Evolutionary conservation across 1,284 basidiomycete species (phyloP), one percentile per base, ranked within the genome.

Genomic region (Baeospora myosura): DNA sequence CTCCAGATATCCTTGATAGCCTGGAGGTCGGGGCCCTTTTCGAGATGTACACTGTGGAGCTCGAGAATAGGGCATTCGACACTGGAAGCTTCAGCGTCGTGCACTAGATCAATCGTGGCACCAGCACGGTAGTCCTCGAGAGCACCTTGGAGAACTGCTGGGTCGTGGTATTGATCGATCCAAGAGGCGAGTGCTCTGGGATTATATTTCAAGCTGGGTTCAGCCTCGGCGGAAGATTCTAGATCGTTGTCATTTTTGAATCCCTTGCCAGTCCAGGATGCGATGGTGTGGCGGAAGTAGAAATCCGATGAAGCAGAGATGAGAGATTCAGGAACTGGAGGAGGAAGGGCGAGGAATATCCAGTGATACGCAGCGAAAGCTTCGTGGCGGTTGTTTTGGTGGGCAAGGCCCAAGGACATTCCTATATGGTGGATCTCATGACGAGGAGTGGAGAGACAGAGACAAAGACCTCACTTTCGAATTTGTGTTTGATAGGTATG

Each of bases 71-170:
- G 40, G 29, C 45, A 46, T 23, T 42, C 37, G 32, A 46, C 45
- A 7, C 17, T 30, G 5, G 45, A 36, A 28, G 41, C 39, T 18
- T 40, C 41, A 10, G 41, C 34, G 18, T 46, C 45, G 36, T 46
- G 45, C 31, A 42, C 41, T 16, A 46, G 22, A 36, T 46, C 45
- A 32, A 46, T 42, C 6, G 45, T 42, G 10, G 45, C 45, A 12
- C 45, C 45, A 23, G 45, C 45, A 8, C 45, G 41, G 21, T 46
- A 46, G 5, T 46, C 45, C 25, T 46, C 45, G 6, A 46, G 41
- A 14, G 30, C 28, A 5, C 45, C 45, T 12, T 34, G 41, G 12
- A 46, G 21, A 3, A 46, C 45, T 14, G 41, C 41, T 21, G 45
- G 45, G 14, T 46, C 41, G 14, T 41, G 35, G 24, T 46, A 46